A percentile compares a stretch with the other conserved stretches of the same genome.
Conservation (phyloP, 2,329 filamentous ascomycete species). For the Colletotrichum camelliae region DNA sequence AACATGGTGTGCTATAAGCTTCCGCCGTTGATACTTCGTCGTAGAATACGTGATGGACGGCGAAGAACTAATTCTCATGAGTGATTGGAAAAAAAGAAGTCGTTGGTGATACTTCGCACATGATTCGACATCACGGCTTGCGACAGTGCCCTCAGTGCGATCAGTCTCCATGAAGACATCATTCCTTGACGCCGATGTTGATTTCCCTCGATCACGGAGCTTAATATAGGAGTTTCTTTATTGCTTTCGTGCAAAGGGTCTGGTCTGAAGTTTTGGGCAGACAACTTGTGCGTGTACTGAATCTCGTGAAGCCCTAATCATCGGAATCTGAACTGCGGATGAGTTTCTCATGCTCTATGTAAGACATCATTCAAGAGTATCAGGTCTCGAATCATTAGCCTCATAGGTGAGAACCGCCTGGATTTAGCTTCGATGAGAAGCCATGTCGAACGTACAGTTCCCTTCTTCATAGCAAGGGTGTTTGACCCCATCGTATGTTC, state of each 20-base stretch:
- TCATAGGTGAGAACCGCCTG: not conserved
- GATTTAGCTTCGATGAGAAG: not conserved
- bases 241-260: not conserved
- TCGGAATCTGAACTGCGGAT: not conserved
- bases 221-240: not conserved
- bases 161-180: no score
- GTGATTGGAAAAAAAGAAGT: not conserved
- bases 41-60: not conserved
- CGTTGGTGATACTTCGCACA: not conserved
- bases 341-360: not conserved
- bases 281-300: not conserved
- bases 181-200: not conserved
- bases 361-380: not conserved
- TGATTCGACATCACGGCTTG: not conserved
- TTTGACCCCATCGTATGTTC: rapidly evolving
- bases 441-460: rapidly evolving
- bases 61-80: not conserved
- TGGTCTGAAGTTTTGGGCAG: not conserved
- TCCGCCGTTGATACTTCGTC: not conserved
- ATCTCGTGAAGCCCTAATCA: not conserved
- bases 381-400: rapidly evolving
- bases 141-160: not conserved
- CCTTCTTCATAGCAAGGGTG: rapidly evolving
- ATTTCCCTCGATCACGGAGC: not conserved
- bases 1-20: not conserved